Evolutionary conservation across 169 alveolate species (phyloP), one percentile per base, ranked within the genome.

Genomic region (Plasmodium adleri): DNA sequence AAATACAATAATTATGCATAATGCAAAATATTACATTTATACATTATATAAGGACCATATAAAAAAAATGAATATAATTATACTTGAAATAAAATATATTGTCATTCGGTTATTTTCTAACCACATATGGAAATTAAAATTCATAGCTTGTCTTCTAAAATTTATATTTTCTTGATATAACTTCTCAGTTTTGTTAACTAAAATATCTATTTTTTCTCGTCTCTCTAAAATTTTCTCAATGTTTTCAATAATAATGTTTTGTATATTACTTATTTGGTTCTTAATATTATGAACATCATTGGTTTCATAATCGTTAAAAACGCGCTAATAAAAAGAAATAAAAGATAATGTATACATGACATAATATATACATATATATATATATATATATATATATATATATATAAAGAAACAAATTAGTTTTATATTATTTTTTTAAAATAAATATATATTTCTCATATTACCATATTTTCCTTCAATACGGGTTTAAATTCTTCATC

Each of bases 401-500:
- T 28, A 28, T 28, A 28, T 28, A 1, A 32, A 32, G 8, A 32
- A 32, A 1, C 45, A 5, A 32, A 32, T 32, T 5, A 5, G 8
- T 32, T 32, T 32, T 32, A 3, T 32, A 67, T 20, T 8, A 15
- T 10, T 45, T 39, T 12, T 15, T 56, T 22, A 56, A 56, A 52
- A 56, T n/a, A 56, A 10, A 56, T 3, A 39, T 45, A 3, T 9
- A 45, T 20, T 13, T 56, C 17, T 56, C 10, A 6, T 56, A 60
- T 68, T 80, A 80, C 90, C 90, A 80, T 80, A 17, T 80, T 80
- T 80, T 80, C 90, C 24, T 62, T 80, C 63, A 80, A 80, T 13
- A 80, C 74, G 6, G 90, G 73, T 63, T 80, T 80, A 58, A 80
- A 80, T 72, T 80, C 85, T 39, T 80, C 90, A 80, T 80, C 90